Conservation (phyloP, 78 protist genomes). For the Dictyostelium capitatum region DNA sequence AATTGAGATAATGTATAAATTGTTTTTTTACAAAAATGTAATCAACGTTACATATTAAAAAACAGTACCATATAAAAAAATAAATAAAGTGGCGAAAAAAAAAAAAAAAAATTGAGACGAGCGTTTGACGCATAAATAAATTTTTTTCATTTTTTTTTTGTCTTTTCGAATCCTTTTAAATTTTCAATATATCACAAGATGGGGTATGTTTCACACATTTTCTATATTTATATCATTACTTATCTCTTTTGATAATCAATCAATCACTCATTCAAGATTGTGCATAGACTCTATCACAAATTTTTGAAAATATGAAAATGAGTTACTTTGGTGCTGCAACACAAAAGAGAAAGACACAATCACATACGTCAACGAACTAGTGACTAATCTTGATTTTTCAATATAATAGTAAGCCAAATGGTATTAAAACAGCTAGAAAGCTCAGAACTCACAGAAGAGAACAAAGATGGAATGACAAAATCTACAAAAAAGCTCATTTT, state of each 20-base stretch:
- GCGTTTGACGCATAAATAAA: no score
- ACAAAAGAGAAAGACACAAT: background rate
- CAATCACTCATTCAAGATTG: background rate
- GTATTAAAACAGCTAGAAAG: conserved; percentile 90
- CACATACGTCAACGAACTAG: background rate
- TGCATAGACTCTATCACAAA: background rate
- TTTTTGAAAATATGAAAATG: no score
- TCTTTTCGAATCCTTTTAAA: conserved; percentile 3
- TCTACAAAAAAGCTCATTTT: conserved; percentile 96
- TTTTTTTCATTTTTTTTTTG: conserved; percentile 1
- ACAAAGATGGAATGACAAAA: conserved; percentile 98
- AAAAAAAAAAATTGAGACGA: background rate
- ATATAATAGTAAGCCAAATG: conserved; percentile 75
- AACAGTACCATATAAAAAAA: background rate
- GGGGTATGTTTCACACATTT: conserved; percentile 28
- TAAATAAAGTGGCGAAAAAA: background rate
- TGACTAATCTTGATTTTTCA: background rate
- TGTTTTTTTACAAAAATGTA: no score
- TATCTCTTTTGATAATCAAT: background rate
- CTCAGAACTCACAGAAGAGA: conserved; percentile 86
- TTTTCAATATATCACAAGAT: conserved; percentile 14
- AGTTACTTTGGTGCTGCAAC: no score
- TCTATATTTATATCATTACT: background rate
- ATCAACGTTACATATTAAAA: background rate
- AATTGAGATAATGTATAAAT: no score